Conservation (phyloP, 2,329 filamentous ascomycete species). For the Scolecobasidium constrictum region DNA sequence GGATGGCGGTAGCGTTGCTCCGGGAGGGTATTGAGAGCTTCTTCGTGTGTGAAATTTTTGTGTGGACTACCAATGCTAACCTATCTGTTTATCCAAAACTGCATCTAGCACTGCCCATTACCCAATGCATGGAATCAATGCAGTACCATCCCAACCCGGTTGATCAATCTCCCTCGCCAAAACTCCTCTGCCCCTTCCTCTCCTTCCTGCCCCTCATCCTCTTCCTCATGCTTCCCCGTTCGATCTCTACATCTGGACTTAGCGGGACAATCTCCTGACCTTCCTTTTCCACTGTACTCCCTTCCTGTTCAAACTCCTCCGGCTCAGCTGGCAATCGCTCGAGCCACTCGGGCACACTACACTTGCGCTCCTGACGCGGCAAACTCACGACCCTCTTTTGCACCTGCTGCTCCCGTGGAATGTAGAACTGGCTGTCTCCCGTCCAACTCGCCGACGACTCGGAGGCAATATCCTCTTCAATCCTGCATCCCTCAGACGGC, state of each 20-base stretch:
- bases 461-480: not conserved
- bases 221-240: slow-evolving; percentile 5
- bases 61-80: no score
- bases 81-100: no score
- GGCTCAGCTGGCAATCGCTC: slow-evolving; percentile 1
- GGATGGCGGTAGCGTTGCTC: no score
- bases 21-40: no score
- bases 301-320: not conserved
- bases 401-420: not conserved
- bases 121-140: no score
- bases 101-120: no score
- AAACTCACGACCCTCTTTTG: not conserved
- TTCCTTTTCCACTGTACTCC: not conserved
- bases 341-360: slow-evolving; percentile 7
- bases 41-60: no score
- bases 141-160: no score
- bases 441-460: slow-evolving; percentile 7
- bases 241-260: slow-evolving; percentile 6
- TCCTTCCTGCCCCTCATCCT: not conserved
- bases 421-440: slow-evolving; percentile 7
- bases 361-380: not conserved
- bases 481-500: not conserved
- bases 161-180: slow-evolving; percentile 5
- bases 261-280: not conserved
- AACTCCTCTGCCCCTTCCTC: not conserved